A percentile compares a stretch with the other conserved stretches of the same genome.
These are phyloP conservation scores for Cladosporium sp. DNA, from an alignment of 2,329 filamentous ascomycete species.

Conservation along the genomic window DNA sequence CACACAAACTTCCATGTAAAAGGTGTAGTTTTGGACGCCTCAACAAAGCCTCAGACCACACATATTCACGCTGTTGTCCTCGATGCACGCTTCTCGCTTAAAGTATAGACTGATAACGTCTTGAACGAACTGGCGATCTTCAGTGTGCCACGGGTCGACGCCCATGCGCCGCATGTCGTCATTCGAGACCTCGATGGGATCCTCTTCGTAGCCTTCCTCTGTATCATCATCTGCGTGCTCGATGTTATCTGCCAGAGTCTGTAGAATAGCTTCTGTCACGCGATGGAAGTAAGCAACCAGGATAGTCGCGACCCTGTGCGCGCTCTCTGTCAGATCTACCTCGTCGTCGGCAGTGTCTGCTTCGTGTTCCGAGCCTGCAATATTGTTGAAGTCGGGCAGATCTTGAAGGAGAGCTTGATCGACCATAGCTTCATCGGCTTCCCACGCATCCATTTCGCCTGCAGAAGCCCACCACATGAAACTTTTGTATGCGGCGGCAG, in stretches of 20 bases:
- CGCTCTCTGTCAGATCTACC: constrained; percentile 19
- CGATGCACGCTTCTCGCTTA: constrained; percentile 64
- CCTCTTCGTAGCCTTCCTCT: constrained; percentile 44
- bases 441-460: constrained; percentile 65
- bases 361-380: not conserved
- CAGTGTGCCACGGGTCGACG: constrained; percentile 73
- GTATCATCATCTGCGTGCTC: constrained; percentile 46
- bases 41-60: constrained; percentile 48
- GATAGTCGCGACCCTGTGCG: constrained; percentile 60
- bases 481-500: constrained; percentile 74
- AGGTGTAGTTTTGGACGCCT: not conserved
- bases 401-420: constrained; percentile 49
- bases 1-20: not conserved
- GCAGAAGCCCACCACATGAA: constrained; percentile 93
- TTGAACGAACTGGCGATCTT: constrained; percentile 68
- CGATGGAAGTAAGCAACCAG: constrained; percentile 82
- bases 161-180: constrained; percentile 72
- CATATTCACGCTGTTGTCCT: constrained; percentile 73
- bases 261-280: constrained; percentile 67
- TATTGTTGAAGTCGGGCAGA: constrained; percentile 35
- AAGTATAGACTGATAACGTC: constrained; percentile 68
- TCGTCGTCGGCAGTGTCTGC: constrained; percentile 21
- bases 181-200: constrained; percentile 55
- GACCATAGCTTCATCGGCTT: constrained; percentile 57
- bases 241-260: constrained; percentile 63